Base-by-base conservation (phyloP, 2,329 filamentous ascomycete species). In the Fusarium xyrophilum region DNA sequence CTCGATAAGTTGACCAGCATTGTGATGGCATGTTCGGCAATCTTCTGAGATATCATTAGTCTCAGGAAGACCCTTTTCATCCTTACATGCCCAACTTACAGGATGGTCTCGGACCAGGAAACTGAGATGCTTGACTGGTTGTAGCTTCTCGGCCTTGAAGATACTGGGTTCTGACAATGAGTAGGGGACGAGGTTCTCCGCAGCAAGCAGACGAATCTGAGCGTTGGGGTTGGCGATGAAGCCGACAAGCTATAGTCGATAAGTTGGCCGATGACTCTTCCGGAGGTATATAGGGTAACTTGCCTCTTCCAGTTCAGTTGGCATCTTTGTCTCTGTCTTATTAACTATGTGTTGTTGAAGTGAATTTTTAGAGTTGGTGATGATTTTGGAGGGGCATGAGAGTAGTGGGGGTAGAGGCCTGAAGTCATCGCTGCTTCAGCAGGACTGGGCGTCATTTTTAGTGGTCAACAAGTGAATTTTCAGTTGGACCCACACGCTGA, bases 191-290 rank as follows among this genome's bases (percentile, higher is more conserved):
- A 97, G 85, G 73, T 96, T 92, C 79, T 97, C 93, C 56, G 90
- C 88, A 50, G 94, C 94, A 71, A 95, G 86, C 77, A 93, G 89
- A 73, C 96, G 89, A 69, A 98, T 93, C 77, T 97, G 92, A 42
- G 93, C 93, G 77, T 96, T 97, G 63, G 92, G 92, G 81, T 97
- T 91, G 79, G 92, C 91, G 63, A 98, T 91, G 80, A 98, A 97
- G 78, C 93, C 93, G 65, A 97, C 93, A 56, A 97, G 88, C 93
- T 97, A 72, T 32, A 28, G 44, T 25, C 12, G 7, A n/a, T 25
- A 25, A 25, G 23, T 25, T 25, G 6, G 56, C 27, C 21, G 7
- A 30, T 33, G 8, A 14, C 1, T 25, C 4, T 6, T 6, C 21
- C 33, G 21, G 1, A 25, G 1, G 4, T 10, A 3, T 23, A 0